Percentiles rank a stretch among this genome's conserved stretches.
Evolutionary conservation across 352 stramenopile species (phyloP).

Genomic region (Globisporangium camurandrum): DNA sequence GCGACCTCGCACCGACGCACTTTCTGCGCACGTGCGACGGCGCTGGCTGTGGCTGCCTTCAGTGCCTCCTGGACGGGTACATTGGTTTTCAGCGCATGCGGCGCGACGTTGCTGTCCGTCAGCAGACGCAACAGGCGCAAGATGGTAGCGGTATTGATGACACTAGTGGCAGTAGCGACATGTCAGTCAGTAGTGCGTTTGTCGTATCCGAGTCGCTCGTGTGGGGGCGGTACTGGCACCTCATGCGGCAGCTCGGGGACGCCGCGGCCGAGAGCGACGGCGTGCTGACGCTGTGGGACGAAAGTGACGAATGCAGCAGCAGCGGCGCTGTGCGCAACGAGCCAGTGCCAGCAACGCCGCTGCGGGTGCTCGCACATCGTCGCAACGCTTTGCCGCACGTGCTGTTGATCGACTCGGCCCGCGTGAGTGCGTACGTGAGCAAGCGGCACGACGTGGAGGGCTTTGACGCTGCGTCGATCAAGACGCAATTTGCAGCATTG

Average conservation of each 20-base stretch:
- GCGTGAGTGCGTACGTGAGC: conserved; percentile 52
- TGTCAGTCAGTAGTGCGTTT: conserved; percentile 10
- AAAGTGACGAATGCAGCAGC: too few relatives aligned
- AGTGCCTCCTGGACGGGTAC: conserved; percentile 79
- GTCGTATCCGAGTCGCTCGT: conserved; percentile 54
- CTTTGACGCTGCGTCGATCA: conserved; percentile 49
- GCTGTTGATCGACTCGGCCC: conserved; percentile 57
- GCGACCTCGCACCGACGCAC: conserved; percentile 38
- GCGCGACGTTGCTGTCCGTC: conserved; percentile 22
- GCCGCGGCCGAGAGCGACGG: conserved; percentile 56
- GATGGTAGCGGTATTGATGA: too few relatives aligned
- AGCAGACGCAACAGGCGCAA: conserved; percentile 8
- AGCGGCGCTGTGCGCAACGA: conserved; percentile 23
- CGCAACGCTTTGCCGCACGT: conserved; percentile 55
- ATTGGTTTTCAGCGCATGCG: conserved; percentile 76
- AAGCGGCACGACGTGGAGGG: conserved; percentile 30
- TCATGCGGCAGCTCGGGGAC: conserved; percentile 75
- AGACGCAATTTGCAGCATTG: conserved; percentile 32
- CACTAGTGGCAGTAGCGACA: not conserved
- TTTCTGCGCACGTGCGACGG: conserved; percentile 64
- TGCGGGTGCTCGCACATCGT: conserved; percentile 30
- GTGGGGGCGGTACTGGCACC: conserved; percentile 75
- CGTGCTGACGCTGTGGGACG: conserved; percentile 51
- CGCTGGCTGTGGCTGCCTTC: conserved; percentile 69
- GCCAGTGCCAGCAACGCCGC: conserved; percentile 26